phyloP scores from a whole-genome alignment of 2,329 filamentous ascomycete genomes.

The Exophiala sp. region DNA sequence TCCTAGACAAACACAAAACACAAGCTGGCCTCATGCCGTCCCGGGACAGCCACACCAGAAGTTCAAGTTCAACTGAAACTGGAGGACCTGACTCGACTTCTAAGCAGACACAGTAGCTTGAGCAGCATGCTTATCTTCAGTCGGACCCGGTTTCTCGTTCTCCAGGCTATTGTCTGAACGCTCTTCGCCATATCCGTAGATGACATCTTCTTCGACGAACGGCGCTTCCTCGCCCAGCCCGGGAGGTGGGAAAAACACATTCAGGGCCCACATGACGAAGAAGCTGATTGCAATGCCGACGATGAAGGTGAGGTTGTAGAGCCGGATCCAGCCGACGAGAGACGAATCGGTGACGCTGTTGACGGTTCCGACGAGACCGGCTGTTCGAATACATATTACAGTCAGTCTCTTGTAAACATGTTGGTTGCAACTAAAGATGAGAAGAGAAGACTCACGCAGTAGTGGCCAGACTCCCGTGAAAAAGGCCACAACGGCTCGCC shows the following conservation, averaged over 20 bases:
- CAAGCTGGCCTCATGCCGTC: too few species aligned
- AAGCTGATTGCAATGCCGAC: constrained; percentile 28
- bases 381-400: constrained; percentile 3
- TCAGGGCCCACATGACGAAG: constrained; percentile 17
- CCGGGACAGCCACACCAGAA: too few species aligned
- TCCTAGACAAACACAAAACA: too few species aligned
- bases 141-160: not conserved
- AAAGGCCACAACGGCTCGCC: constrained; percentile 37
- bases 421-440: not conserved
- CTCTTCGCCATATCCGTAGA: constrained; percentile 13
- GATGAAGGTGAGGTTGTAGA: constrained; percentile 30
- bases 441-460: constrained; percentile 10
- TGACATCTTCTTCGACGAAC: constrained; percentile 20
- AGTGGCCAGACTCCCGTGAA: constrained; percentile 19
- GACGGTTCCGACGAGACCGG: constrained; percentile 27
- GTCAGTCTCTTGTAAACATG: not conserved
- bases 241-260: constrained; percentile 22
- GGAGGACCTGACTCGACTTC: not conserved
- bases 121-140: not conserved
- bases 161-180: not conserved
- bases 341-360: constrained; percentile 16
- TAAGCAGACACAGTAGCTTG: constrained; percentile 12
- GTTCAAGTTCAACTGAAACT: not conserved
- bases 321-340: constrained; percentile 23
- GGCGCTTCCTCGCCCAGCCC: constrained; percentile 26